These are phyloP conservation scores for Triadica sebifera DNA, from an alignment of 345 rosid species.

Conservation along the genomic window DNA sequence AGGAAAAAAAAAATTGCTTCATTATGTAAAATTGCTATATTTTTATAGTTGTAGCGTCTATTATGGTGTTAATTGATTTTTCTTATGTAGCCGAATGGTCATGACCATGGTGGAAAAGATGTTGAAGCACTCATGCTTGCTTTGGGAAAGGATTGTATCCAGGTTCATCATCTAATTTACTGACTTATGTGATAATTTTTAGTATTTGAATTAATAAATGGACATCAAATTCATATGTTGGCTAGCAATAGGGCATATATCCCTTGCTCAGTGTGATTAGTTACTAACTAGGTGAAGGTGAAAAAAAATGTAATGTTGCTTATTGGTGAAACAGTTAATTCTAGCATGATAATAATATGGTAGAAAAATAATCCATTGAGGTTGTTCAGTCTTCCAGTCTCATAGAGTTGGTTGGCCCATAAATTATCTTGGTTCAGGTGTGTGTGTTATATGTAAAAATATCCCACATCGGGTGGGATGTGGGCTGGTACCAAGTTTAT, in stretches of 20 bases:
- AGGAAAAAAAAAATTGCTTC: not conserved
- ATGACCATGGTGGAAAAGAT: conserved; percentile 76
- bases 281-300: not conserved
- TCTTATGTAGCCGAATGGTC: conserved; percentile 68
- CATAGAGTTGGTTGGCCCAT: not conserved
- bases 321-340: not conserved
- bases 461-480: too few species aligned
- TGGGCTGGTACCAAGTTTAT: too few species aligned
- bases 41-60: not conserved
- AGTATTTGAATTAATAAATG: conserved; percentile 7
- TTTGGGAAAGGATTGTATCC: conserved; percentile 75
- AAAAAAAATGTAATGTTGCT: not conserved
- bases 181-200: conserved; percentile 8
- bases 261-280: not conserved
- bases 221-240: not conserved
- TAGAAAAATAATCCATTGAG: not conserved
- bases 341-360: not conserved
- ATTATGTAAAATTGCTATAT: not conserved
- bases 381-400: not conserved
- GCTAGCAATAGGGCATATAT: not conserved
- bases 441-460: too few species aligned
- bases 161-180: conserved; percentile 44
- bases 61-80: conserved; percentile 8
- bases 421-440: not conserved
- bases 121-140: conserved; percentile 68